Base-by-base conservation (phyloP, 495 filamentous ascomycete species). In the Usnea hakonensis region DNA sequence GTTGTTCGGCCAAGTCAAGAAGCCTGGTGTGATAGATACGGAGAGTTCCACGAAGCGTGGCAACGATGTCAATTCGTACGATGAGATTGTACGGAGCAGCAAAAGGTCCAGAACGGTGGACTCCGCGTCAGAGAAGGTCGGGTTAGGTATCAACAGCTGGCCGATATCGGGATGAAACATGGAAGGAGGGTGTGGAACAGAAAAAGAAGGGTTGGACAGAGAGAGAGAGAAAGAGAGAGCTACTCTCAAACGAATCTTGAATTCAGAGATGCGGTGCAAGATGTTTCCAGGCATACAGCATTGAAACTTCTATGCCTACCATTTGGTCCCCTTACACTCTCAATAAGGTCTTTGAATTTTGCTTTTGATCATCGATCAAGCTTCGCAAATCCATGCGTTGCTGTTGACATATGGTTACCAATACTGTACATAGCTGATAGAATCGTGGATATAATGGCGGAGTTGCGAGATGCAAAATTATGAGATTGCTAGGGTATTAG, bases 1-100 rank as follows among this genome's bases (percentile, higher is more conserved):
- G 71, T 70, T 90, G n/a, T 87, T 87, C 69, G 85, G 85, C 0
- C 81, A 84, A 21, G 75, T 88, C 46, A 83, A 79, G 63, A 89
- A 89, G 72, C 71, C 78, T n/a, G 75, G 75, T 26, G 67, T 75
- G 46, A 77, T 76, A 11, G 75, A 70, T 40, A 72, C 74, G 30
- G 61, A 73, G 19, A 64, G 59, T 43, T 65, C 63, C 28, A 79
- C 77, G 58, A 89, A 89, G 77, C 80, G 86, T 54, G 85, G 84
- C 71, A 79, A 78, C 58, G 79, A 72, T 65, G 77, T 74, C 63
- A 77, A 79, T 26, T 72, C 70, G 35, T 70, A 72, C 32, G 68
- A 71, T 40, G 74, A 74, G 8, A 73, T 71, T 13, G 61, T 66
- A 35, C 81, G 77, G 64, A 77, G 79, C 50, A 74, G 73, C n/a